A percentile compares a stretch with the other conserved stretches of the same genome.
These are phyloP conservation scores for Erysimum cheiri DNA, from an alignment of 441 rosid species.

Conservation along the genomic window DNA sequence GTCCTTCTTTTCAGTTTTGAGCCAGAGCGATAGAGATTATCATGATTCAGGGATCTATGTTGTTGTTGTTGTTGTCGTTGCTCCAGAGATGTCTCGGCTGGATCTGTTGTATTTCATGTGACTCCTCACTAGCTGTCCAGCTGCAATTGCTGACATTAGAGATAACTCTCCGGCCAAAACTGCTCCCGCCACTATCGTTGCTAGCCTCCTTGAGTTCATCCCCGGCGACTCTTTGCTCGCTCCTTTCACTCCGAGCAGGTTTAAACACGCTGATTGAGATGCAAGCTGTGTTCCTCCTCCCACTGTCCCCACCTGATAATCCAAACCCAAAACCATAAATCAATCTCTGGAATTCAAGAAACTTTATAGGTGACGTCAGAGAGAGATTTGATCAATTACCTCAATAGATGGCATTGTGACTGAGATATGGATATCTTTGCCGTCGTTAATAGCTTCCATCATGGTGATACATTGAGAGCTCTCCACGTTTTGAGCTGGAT, in stretches of 20 bases:
- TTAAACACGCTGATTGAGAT: slow-evolving; percentile 90
- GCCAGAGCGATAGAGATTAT: slow-evolving; percentile 18
- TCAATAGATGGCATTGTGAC: slow-evolving; percentile 94
- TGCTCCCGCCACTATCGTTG: slow-evolving; percentile 79
- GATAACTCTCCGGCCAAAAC: slow-evolving; percentile 92
- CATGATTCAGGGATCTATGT: slow-evolving; percentile 7
- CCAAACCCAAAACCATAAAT: background rate
- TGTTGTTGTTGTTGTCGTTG: slow-evolving; percentile 37
- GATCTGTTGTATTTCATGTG: slow-evolving; percentile 97
- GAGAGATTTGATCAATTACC: slow-evolving; percentile 45
- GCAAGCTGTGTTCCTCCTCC: slow-evolving; percentile 98
- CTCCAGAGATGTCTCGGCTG: slow-evolving; percentile 65
- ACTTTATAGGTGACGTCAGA: slow-evolving; percentile 4
- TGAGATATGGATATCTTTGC: slow-evolving; percentile 80
- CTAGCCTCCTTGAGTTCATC: slow-evolving; percentile 75
- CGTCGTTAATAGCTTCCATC: slow-evolving; percentile 91
- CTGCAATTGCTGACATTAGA: slow-evolving; percentile 89
- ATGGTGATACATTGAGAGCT: slow-evolving; percentile 95
- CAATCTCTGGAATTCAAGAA: background rate
- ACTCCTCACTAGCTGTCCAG: slow-evolving; percentile 85
- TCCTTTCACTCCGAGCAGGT: slow-evolving; percentile 85
- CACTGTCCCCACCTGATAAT: slow-evolving; percentile 76
- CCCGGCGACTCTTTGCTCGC: slow-evolving; percentile 77
- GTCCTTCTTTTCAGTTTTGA: slow-evolving; percentile 26
- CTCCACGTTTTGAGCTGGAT: slow-evolving; percentile 95